Evolutionary conservation across 352 stramenopile species (phyloP).

Genomic region (Globisporangium nagaii): DNA sequence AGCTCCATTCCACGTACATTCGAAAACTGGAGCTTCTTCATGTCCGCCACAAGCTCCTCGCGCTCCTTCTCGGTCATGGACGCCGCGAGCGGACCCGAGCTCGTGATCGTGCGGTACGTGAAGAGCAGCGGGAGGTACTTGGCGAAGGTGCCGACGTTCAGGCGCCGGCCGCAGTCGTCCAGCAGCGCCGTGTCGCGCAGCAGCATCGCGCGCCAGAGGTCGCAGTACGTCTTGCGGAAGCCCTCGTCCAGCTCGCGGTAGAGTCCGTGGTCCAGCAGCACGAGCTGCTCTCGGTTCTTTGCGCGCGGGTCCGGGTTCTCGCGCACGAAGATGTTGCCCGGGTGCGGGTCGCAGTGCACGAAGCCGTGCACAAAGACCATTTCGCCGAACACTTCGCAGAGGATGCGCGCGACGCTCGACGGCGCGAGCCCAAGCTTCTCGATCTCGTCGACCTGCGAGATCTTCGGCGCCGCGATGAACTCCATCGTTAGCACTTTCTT

Average conservation of each 20-base stretch:
- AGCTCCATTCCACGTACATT: too few species aligned
- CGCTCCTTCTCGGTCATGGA: slow-evolving; percentile 69
- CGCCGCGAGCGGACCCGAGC: slow-evolving; percentile 48
- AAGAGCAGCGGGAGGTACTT: slow-evolving; percentile 83
- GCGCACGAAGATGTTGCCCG: slow-evolving; percentile 91
- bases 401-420: slow-evolving; percentile 72
- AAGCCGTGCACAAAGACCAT: slow-evolving; percentile 95
- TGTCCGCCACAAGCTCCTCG: slow-evolving; percentile 42
- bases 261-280: slow-evolving; percentile 96
- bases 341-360: slow-evolving; percentile 96
- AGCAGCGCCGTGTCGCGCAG: slow-evolving; percentile 84
- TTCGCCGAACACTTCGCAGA: slow-evolving; percentile 92
- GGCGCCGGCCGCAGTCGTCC: slow-evolving; percentile 39
- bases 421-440: slow-evolving; percentile 70
- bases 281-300: slow-evolving; percentile 82
- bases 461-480: slow-evolving; percentile 94
- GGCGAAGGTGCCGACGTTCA: slow-evolving; percentile 54
- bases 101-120: slow-evolving; percentile 76
- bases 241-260: slow-evolving; percentile 92
- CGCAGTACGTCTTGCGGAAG: slow-evolving; percentile 93
- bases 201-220: slow-evolving; percentile 94
- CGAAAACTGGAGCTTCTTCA: slow-evolving; percentile 61
- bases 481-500: slow-evolving; percentile 94
- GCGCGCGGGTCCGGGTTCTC: slow-evolving; percentile 37
- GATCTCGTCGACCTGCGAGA: slow-evolving; percentile 88